These are phyloP conservation scores for Chamaecyparis obtusa DNA, from an alignment of 75 land plant genomes.

Conservation along the genomic window DNA sequence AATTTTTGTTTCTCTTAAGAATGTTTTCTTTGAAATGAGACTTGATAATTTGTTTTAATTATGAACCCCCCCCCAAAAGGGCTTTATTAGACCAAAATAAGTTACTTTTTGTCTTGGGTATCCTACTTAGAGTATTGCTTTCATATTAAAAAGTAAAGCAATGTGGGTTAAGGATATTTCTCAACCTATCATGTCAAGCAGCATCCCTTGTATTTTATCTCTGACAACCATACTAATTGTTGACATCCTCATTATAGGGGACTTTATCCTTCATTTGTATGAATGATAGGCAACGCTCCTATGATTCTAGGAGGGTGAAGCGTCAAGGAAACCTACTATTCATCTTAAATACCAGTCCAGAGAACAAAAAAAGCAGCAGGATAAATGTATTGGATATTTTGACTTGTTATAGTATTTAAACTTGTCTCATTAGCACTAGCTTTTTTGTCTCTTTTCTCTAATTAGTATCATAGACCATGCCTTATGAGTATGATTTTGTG, in stretches of 20 bases:
- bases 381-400: no score
- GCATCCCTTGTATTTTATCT: no score
- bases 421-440: neutral
- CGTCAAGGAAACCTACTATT: no score
- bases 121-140: neutral
- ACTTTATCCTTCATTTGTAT: no score
- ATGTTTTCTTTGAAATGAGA: neutral
- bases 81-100: neutral
- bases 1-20: neutral
- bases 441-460: neutral
- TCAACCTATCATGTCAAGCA: no score
- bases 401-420: no score
- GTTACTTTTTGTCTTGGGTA: neutral
- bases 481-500: neutral
- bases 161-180: neutral
- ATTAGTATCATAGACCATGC: neutral
- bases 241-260: no score
- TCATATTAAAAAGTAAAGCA: neutral
- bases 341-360: no score
- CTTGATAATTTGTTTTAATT: neutral
- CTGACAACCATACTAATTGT: no score
- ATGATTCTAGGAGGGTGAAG: no score
- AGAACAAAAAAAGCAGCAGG: no score
- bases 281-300: no score
- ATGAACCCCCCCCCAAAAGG: neutral